Conservation (phyloP, 1,284 basidiomycete genomes). For the Ceratobasidium sp. region DNA sequence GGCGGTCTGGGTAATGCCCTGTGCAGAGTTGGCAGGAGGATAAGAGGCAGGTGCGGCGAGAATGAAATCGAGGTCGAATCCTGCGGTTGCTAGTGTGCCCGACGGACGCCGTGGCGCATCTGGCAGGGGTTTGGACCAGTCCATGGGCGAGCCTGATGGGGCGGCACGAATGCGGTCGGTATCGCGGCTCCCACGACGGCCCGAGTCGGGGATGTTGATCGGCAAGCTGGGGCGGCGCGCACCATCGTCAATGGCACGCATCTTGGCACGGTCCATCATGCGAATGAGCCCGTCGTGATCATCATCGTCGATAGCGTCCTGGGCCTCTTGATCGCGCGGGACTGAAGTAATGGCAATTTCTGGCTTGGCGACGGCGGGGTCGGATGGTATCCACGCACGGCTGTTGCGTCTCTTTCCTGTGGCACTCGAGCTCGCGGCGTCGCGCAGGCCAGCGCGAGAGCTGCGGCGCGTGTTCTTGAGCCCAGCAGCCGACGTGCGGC, state of each 20-base stretch:
- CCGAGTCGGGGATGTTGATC: conserved; percentile 52
- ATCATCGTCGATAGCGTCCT: conserved; percentile 46
- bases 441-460: conserved; percentile 10
- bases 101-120: conserved; percentile 52
- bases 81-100: conserved; percentile 55
- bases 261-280: conserved; percentile 58
- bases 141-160: conserved; percentile 22
- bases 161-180: conserved; percentile 4
- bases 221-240: conserved; percentile 61
- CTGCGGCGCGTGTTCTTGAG: conserved; percentile 24
- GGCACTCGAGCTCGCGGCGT: background rate
- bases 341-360: conserved; percentile 38
- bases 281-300: conserved; percentile 55
- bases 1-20: conserved; percentile 18
- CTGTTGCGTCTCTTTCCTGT: conserved; percentile 33
- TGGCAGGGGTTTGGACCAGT: conserved; percentile 53
- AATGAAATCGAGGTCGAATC: conserved; percentile 60
- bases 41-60: conserved; percentile 53
- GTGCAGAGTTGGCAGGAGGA: conserved; percentile 37
- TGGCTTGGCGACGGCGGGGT: conserved; percentile 37
- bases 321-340: conserved; percentile 26
- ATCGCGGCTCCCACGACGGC: conserved; percentile 8
- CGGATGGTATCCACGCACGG: conserved; percentile 40
- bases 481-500: conserved; percentile 23
- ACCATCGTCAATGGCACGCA: conserved; percentile 63